A percentile compares a stretch with the other conserved stretches of the same genome.
Evolutionary conservation across 495 filamentous ascomycete genomes (phyloP).

Genomic region (Neurospora sp.): DNA sequence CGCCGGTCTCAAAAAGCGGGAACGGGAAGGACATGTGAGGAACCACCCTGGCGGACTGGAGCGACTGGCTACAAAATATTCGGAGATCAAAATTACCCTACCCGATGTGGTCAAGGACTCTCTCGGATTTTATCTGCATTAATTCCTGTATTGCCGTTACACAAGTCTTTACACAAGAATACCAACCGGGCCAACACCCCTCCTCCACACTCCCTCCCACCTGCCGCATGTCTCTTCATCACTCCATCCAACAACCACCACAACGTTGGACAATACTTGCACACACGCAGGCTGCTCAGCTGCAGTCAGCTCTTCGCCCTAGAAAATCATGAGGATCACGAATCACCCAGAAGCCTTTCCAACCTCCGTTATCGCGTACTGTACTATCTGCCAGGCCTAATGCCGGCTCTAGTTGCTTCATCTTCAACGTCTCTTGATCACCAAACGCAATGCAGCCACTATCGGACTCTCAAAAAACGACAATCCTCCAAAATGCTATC

Average conservation of each 20-base stretch:
- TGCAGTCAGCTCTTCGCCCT: not conserved
- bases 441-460: not conserved
- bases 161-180: not conserved
- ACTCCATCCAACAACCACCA: not conserved
- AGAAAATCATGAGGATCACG: not conserved
- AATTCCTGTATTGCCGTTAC: not conserved
- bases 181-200: not conserved
- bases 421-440: not conserved
- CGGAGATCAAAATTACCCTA: too few species aligned
- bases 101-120: not conserved
- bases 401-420: not conserved
- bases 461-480: not conserved
- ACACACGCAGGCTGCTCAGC: not conserved
- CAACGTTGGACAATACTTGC: not conserved
- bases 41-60: not conserved
- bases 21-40: not conserved
- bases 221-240: not conserved
- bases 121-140: not conserved
- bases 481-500: too few species aligned
- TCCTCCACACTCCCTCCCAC: not conserved
- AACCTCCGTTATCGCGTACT: not conserved
- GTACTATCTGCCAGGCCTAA: not conserved
- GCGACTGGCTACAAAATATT: not conserved
- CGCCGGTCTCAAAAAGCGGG: not conserved
- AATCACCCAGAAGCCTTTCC: not conserved